These are phyloP conservation scores for Penicillium maclennaniae DNA, from an alignment of 495 filamentous ascomycete genomes.

Conservation along the genomic window DNA sequence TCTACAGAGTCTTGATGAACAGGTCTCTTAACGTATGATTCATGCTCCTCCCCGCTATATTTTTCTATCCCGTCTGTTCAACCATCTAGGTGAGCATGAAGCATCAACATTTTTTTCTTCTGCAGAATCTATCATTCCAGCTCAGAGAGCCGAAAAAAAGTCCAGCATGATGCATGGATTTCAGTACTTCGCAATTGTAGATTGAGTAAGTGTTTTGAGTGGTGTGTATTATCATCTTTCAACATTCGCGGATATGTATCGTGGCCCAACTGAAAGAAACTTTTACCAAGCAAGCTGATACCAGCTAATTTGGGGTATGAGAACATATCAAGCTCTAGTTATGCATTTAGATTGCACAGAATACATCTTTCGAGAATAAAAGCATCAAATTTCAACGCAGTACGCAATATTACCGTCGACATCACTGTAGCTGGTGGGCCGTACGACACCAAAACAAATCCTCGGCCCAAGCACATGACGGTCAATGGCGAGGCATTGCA, in stretches of 20 bases:
- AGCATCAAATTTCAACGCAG: not conserved
- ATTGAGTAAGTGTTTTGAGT: too few relatives aligned
- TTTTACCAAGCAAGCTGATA: not conserved
- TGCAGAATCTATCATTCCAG: too few relatives aligned
- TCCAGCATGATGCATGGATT: too few relatives aligned
- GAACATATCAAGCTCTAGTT: not conserved
- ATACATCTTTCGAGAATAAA: not conserved
- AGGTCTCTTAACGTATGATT: too few relatives aligned
- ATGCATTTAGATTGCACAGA: not conserved
- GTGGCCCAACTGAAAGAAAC: not conserved
- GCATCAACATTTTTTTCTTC: too few relatives aligned
- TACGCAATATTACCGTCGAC: slow-evolving; percentile 1
- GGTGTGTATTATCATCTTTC: too few relatives aligned
- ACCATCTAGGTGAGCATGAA: too few relatives aligned
- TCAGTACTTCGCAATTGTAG: too few relatives aligned
- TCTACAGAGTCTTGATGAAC: too few relatives aligned
- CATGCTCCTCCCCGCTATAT: not conserved
- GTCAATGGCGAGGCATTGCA: slow-evolving; percentile 7
- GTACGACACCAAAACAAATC: slow-evolving; percentile 12
- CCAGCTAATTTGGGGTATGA: too few relatives aligned
- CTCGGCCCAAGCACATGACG: slow-evolving; percentile 26
- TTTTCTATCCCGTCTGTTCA: not conserved
- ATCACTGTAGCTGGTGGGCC: not conserved
- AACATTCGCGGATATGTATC: not conserved
- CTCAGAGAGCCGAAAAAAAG: too few relatives aligned